Evolutionary conservation across 805 yeast species (phyloP), one percentile per base, ranked within the genome.

Genomic region (Candida golubevii): DNA sequence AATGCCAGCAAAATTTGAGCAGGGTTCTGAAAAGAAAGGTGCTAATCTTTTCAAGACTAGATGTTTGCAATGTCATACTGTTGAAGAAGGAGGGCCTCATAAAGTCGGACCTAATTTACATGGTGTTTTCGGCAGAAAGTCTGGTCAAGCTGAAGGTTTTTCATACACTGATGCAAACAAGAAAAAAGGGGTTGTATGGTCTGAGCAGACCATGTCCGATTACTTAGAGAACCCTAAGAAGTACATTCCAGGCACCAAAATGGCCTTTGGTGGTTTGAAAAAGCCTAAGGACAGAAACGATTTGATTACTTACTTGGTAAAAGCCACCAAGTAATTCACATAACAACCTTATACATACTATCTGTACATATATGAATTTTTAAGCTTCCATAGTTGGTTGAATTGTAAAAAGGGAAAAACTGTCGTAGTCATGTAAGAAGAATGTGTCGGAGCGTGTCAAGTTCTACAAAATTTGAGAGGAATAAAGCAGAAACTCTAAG

Each of bases 261-360:
- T 93, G 99, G 98, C 99, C 56, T 93, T 91, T 64, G 99, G 97
- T 77, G 99, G 99, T 78, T 82, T 93, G 75, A 93, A 93, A 90
- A 93, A 93, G 82, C 84, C 89, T 56, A 91, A 89, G 85, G 99
- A 93, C 80, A 88, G 98, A 84, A 87, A 88, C 77, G 98, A 93
- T 72, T 77, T 93, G 71, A 75, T 91, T 65, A 81, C 98, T 62
- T 91, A 88, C 85, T 79, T 91, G 64, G 69, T 59, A 41, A 46
- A 50, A 31, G 75, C 75, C 49, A 69, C 75, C 59, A 66, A 66
- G 56, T 67, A 69, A 65, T 40, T 18, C 5, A 18, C 23, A 18
- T 18, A 18, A 18, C 5, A 18, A 18, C 23, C 23, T 18, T 18
- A 18, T 5, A 18, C 23, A 18, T 18, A 18, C 23, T 18, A 18